Base-by-base conservation (phyloP, 179 eudicot species). In the Drosera spatulata region DNA sequence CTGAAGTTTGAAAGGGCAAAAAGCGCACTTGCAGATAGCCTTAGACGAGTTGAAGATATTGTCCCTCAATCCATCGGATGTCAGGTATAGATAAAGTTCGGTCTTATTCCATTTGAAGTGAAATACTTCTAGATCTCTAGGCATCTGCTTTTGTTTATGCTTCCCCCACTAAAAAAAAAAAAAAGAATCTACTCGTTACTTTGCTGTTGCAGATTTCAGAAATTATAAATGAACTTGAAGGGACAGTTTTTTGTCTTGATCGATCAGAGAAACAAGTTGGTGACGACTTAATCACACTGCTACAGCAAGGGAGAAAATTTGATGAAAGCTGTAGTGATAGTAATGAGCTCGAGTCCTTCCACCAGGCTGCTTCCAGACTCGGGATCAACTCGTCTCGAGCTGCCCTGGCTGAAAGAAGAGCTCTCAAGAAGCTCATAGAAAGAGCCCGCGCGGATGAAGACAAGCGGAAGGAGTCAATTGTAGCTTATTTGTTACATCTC, bases 311-410 rank as follows among this genome's bases (percentile, higher is more conserved):
- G 39, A 81, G 79, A 79, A 81, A 79, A 75, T 86, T 94, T 62
- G 85, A 79, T 43, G 83, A 79, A 71, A 83, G 70, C 61, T 77
- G 71, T 15, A 74, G 53, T 57, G 97, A 90, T 72, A 86, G 69
- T 60, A 76, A 78, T 52, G 97, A 90, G 80, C 88, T 94, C 52
- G 97, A 90, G 63, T 78, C 85, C 63, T 94, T 94, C 71, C 96
- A 94, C 73, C 91, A 83, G 64, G 94, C 97, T 62, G 96, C 87
- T 63, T 79, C 79, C 43, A 90, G 76, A 73, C 85, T 94, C 42
- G 88, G 91, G 44, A 86, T 94, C 66, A 90, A 90, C 33, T 94
- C 99, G 62, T 87, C 95, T 10, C 74, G 99, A 62, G 84, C 97
- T 49, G 89, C 95, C 58, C 84, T 94, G 15, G 82, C 80, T 10